Evolutionary conservation across 306 rosid species (phyloP), one percentile per base, ranked within the genome.

Genomic region (Trichosanthes truncata): DNA sequence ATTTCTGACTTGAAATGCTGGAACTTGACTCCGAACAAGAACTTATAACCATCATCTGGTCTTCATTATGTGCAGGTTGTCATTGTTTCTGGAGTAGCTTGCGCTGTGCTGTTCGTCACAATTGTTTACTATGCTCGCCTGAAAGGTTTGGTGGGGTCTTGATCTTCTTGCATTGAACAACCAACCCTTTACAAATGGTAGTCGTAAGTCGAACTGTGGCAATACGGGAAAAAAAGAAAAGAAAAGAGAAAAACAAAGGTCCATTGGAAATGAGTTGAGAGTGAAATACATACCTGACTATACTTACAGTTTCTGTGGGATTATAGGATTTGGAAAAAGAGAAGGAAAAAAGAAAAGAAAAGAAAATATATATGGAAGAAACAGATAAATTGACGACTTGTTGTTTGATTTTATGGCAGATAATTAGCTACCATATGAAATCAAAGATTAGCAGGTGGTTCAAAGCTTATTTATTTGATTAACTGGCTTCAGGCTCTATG

Each of bases 81-180:
- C 76, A 53, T 85, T 60, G 55, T 79, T 53, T 3, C 88, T 0
- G 93, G 88, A 72, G 5, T 72, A 21, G 26, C 25, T 48, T 85
- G 85, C 21, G 41, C 82, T 18, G 1, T 26, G 45, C 1, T 86
- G 8, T 93, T 91, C 57, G 6, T 86, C 40, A 7, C 80, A 5
- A 84, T 90, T 31, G 49, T 85, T 29, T 23, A 80, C 12, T 87
- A 86, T 43, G 90, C 98, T 79, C 95, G 95, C 74, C 18, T 49
- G 82, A 93, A 90, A 80, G 92, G 94, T 29, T 77, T 93, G 87
- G 83, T 93, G 43, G 89, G 98, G 67, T 86, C 85, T 18, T 89
- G 88, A 93, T 73, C 77, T 48, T 73, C 59, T 15, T 25, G 4
- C 40, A 7, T 21, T 26, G 35, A 26, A 71, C 51, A 21, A 23